Evolutionary conservation across 768 basidiomycete genomes (phyloP), one percentile per base, ranked within the genome.

Genomic region (Boletellus ananas): DNA sequence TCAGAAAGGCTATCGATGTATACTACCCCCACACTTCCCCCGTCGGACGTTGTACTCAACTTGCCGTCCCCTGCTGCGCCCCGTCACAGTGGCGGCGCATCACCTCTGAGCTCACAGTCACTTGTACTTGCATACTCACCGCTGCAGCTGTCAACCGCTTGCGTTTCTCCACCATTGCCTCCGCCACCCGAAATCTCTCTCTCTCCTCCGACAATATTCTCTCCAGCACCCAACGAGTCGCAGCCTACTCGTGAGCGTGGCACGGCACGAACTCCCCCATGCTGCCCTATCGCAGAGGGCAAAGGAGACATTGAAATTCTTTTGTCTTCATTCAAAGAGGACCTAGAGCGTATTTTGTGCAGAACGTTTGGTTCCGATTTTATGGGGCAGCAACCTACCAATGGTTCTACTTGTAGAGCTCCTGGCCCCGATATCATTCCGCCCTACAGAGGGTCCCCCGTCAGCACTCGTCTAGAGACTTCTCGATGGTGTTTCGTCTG

Each of bases 281-380:
- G 79, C 60, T 82, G 80, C 62, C 64, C 76, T 4, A 56, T 76
- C 4, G 55, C 72, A 2, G 68, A 76, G 46, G 73, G 71, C 43
- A 84, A 75, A 63, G 63, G 61, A 34, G 81, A 85, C 46, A 64
- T 86, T 7, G 68, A 72, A 47, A 43, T 54, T 1, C 62, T 84
- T 29, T 54, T 87, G 34, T 55, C 65, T 41, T 68, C 69, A n/a
- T 85, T 86, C 60, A 76, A 81, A 58, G 55, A 62, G 10, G 76
- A 81, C 47, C 66, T 87, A n/a, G 73, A 81, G 34, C 68, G 64
- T 13, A 68, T 78, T 49, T 58, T 84, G 21, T 58, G 58, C 18
- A 62, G 56, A 47, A 68, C 70, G 1, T 70, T 79, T 44, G 71
- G 70, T 29, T 3, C 55, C 17, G 39, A 50, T 45, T 14, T 29